Evolutionary conservation across 1,139 yeast genomes (phyloP), one percentile per base, ranked within the genome.

Genomic region (Pneumocystis canis): DNA sequence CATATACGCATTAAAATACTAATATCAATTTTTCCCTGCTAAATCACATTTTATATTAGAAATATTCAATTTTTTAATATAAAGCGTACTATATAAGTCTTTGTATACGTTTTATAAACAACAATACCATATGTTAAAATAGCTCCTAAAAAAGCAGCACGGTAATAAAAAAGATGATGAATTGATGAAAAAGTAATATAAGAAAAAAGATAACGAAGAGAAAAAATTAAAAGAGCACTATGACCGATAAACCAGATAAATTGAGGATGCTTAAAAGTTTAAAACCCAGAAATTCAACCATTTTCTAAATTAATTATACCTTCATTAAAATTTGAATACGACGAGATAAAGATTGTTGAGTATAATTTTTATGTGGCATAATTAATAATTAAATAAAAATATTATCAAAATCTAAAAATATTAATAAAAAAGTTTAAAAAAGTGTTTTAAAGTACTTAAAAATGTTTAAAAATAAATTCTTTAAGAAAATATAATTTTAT

Each of bases 51-150:
- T 14, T 4, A 18, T 2, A 16, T 14, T 18, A 37, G 9, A 5
- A 35, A 47, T 25, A 47, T 47, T 20, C 11, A 47, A 47, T 9
- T 2, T 47, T 3, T 9, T 9, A 39, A 39, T 1, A n/a, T 16
- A 39, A 3, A 7, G 7, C 54, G 53, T 18, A 62, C 32, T 30
- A 62, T 61, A 25, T 61, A 35, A 28, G 60, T 63, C 14, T 65
- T 67, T 5, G 65, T 40, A 58, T 64, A 62, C 64, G 76, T 73
- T 70, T 89, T 92, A 74, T 78, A 84, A 37, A 87, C 74, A 65
- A 89, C 86, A 67, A 90, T 82, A 31, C 89, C 89, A 73, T 88
- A 89, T 53, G 95, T 84, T 68, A 79, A 81, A 61, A 87, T 72
- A 5, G 87, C 84, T 18, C 92, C 87, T 14, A 84, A 61, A 66